Evolutionary conservation across 2,329 filamentous ascomycete genomes (phyloP).

Genomic region (Diplodia intermedia): DNA sequence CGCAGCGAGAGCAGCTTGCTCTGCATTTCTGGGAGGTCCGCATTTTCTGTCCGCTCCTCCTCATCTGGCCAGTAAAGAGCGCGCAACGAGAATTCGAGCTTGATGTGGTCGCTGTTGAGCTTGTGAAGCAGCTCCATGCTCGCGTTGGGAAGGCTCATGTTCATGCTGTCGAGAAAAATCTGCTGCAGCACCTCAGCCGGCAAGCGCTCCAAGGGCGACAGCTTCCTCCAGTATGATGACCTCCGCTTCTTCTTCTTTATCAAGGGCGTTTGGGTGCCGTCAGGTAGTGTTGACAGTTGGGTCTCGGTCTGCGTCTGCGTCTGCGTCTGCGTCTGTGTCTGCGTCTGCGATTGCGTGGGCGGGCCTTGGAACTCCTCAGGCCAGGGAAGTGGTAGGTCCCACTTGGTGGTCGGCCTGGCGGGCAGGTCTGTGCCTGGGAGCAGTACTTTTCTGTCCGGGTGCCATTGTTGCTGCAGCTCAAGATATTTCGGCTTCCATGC

Average conservation of each 20-base stretch:
- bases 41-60: neutral
- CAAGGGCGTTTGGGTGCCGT: neutral
- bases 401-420: neutral
- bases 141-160: conserved; percentile 17
- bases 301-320: neutral
- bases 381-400: conserved; percentile 10
- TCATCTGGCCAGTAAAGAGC: conserved; percentile 15
- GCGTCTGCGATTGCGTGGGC: neutral
- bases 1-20: conserved; percentile 40
- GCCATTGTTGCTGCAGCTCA: neutral
- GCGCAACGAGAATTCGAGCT: conserved; percentile 17
- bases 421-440: neutral
- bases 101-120: conserved; percentile 30
- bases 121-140: conserved; percentile 17
- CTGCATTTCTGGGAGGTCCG: conserved; percentile 4
- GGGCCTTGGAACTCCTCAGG: neutral
- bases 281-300: neutral
- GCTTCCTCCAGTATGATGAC: conserved; percentile 1
- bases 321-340: neutral
- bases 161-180: conserved; percentile 22
- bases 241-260: conserved; percentile 23
- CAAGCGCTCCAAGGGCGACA: conserved; percentile 21
- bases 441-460: neutral
- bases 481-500: neutral
- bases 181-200: conserved; percentile 26